phyloP scores from a whole-genome alignment of 805 yeast species.

The Kodamaea sagamina region DNA sequence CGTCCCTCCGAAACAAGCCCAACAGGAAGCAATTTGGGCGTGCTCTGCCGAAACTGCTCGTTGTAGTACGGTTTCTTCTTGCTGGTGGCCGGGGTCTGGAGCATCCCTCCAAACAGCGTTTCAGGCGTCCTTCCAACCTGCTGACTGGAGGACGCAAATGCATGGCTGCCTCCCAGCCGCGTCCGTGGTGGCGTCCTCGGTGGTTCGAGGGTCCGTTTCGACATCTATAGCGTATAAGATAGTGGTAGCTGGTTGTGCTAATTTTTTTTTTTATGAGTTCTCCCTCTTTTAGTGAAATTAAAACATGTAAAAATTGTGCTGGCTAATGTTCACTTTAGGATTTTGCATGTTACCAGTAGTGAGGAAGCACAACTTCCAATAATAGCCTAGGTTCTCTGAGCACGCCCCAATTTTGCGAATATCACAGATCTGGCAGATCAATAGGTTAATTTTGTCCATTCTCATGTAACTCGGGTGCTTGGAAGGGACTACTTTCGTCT shows the following conservation, averaged over 20 bases:
- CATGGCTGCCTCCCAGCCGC: not conserved
- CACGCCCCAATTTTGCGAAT: no score
- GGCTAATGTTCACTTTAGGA: slow-evolving; percentile 1
- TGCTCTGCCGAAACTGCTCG: not conserved
- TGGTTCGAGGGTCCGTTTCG: slow-evolving; percentile 7
- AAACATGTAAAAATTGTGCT: slow-evolving; percentile 11
- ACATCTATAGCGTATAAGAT: not conserved
- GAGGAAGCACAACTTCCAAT: not conserved
- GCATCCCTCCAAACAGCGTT: slow-evolving; percentile 8
- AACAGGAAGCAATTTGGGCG: not conserved
- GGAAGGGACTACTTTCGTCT: no score
- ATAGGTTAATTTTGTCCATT: no score
- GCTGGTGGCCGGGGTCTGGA: slow-evolving; percentile 10
- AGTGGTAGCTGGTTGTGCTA: not conserved
- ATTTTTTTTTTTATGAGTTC: not conserved
- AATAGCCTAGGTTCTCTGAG: no score
- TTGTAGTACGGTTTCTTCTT: slow-evolving; percentile 4
- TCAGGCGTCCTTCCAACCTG: slow-evolving; percentile 8
- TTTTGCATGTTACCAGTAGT: not conserved
- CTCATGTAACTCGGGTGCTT: no score
- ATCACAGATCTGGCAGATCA: no score
- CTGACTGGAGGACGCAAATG: not conserved
- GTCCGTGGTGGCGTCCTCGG: slow-evolving; percentile 16
- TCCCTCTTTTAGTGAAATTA: slow-evolving; percentile 7
- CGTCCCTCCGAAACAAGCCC: not conserved